Conservation (phyloP, 176 grass and related monocot species). For the Oryza rufipogon region DNA sequence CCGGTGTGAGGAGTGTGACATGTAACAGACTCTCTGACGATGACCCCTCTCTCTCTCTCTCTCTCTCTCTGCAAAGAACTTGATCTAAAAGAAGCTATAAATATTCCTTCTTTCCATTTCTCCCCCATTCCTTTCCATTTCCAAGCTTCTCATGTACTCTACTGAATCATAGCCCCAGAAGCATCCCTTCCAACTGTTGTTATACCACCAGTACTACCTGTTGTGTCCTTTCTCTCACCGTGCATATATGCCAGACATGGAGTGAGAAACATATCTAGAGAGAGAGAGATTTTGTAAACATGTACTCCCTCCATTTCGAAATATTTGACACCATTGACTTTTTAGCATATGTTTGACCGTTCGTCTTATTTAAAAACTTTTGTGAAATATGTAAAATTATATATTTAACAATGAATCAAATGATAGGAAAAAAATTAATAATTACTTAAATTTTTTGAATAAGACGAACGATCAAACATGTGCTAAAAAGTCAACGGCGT, state of each 20-base stretch:
- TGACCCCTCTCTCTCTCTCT: constrained; percentile 38
- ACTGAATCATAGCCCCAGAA: constrained; percentile 47
- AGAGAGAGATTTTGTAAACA: background rate
- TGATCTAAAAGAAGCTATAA: constrained; percentile 58
- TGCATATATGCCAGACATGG: background rate
- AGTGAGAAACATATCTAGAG: background rate
- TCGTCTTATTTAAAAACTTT: too few species aligned
- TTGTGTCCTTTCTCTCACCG: background rate
- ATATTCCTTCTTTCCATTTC: constrained; percentile 58
- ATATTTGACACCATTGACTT: too few species aligned
- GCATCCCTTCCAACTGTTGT: constrained; percentile 9
- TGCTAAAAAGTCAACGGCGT: too few species aligned
- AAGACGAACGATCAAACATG: too few species aligned
- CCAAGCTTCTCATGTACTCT: constrained; percentile 43
- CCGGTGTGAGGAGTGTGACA: constrained; percentile 44
- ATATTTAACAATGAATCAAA: too few species aligned
- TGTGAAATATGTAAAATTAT: too few species aligned
- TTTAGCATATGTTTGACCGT: too few species aligned
- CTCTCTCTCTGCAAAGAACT: constrained; percentile 42
- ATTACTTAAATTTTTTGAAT: too few species aligned
- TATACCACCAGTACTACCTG: constrained; percentile 28
- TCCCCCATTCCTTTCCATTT: constrained; percentile 49
- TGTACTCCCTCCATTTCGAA: background rate
- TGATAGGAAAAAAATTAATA: too few species aligned
- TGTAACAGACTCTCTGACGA: constrained; percentile 51